Evolutionary conservation across 129 eudicot genomes (phyloP), one percentile per base, ranked within the genome.

Genomic region (Helianthus tuberosus): DNA sequence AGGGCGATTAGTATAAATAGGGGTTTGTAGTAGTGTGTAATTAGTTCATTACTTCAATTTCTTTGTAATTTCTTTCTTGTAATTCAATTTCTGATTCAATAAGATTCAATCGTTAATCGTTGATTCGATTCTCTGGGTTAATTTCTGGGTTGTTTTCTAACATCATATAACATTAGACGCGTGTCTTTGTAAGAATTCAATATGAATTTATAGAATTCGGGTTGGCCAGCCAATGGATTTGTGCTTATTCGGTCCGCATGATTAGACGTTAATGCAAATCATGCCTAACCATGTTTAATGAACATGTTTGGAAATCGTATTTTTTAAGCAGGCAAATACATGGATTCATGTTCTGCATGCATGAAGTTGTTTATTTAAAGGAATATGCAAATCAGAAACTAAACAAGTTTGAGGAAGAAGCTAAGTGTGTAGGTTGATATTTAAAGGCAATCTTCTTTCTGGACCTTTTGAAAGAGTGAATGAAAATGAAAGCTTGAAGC

Each of bases 401-500:
- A 52, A 44, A 65, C 82, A 53, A 64, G 73, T 64, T 78, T 78
- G 41, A 43, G 32, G 67, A 64, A 71, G 68, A 64, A 71, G 77
- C 68, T 68, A 53, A 59, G 16, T 64, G 35, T 20, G 36, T 70
- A 38, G 64, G 55, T 64, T 38, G 63, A 47, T 76, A 68, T 67
- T 67, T 66, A 59, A 55, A 66, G 23, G 74, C 36, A 59, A 76
- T 62, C 48, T 69, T 61, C 66, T 61, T 50, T 39, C 8, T 2
- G 3, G 57, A 44, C 74, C 46, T 65, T 66, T 66, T 4, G 53
- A 14, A 70, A 54, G 57, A 73, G 51, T 16, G 57, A 64, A 76
- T 69, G 75, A 77, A 47, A 73, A 82, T 58, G 81, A 78, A 77
- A 84, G 73, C 59, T 77, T 57, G 72, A 81, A 75, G 85, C 54